Base-by-base conservation (phyloP, 2,329 filamentous ascomycete genomes). In the Zasmidium angulare region DNA sequence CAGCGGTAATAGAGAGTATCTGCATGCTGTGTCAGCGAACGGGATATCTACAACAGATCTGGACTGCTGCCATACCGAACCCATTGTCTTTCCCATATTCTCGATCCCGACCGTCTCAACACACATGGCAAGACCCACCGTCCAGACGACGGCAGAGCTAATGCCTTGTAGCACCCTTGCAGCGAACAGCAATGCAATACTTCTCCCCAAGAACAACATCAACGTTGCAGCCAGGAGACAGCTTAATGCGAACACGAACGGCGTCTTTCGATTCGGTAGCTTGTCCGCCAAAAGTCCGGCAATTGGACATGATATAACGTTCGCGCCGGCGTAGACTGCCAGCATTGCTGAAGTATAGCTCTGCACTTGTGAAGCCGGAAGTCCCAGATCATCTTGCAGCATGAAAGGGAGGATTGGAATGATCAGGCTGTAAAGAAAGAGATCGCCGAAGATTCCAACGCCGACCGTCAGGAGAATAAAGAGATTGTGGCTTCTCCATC, bases 51-150 rank as follows among this genome's bases (percentile, higher is more conserved):
- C 12, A 17, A 10, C n/a, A 14, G 46, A 21, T 6, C 10, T n/a
- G 7, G n/a, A 43, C 55, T 6, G n/a, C n/a, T n/a, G 4, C 4
- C 72, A 71, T 59, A 81, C 76, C 24, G 79, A 79, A 11, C 84
- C 84, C 64, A 86, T 81, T 2, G 80, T 81, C 64, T 84, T 84
- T 1, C 84, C 85, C 36, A 87, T 69, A 43, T 82, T 80, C 40
- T 81, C 74, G 10, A 72, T 74, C 0, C 78, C 75, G 3, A 86
- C 82, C 0, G 83, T 83, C 63, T 86, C 84, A 4, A 83, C 72
- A 19, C 83, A 74, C 61, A 86, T 77, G 2, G 83, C 81, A 3
- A 85, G 71, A 0, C 83, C 81, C 2, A 82, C 78, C 0, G 81
- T 84, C 78, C 82, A 84, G 0, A 86, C 83, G 23, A 84, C 75